Evolutionary conservation across 2,329 filamentous ascomycete genomes (phyloP), one percentile per base, ranked within the genome.

Genomic region (Verticillium dahliae): DNA sequence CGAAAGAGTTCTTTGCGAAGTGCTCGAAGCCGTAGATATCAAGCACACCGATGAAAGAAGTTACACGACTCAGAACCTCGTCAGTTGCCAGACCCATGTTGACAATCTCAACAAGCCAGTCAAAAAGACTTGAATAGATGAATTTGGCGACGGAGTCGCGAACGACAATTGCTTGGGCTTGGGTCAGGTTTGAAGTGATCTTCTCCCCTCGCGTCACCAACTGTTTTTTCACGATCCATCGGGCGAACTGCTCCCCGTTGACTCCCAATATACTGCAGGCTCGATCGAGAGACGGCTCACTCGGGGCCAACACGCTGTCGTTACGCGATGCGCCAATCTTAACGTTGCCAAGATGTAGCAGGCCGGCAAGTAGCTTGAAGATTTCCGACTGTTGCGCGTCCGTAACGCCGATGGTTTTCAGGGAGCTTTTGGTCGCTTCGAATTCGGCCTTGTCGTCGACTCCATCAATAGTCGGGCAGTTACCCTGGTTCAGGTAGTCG

Each of bases 11-110:
- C 82, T 97, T 98, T 65, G 95, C 94, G 72, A 99, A 99, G 77
- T 98, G 95, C 76, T 99, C 95, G 72, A 99, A 99, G 66, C 94
- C 94, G 76, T 98, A 98, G 68, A 99, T 99, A 91, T 99, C 95
- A 66, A 99, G 85, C 57, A 99, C 95, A 75, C 95, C 95, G 70
- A 99, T 99, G 76, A 99, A 99, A 1, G 91, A 94, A 61, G 81
- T 85, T 61, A 96, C 92, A 50, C 91, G 86, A 69, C 83, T 87
- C 59, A 98, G 76, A 41, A 98, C 91, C 66, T 94, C 89, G 55
- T 97, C 90, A 1, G 92, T 92, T 13, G 95, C 95, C 68, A 99
- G 81, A 72, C 92, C 93, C 68, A 82, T 82, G 78, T 99, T 99
- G 79, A 97, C 97, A 63, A 90, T 91, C 69, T 98, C 93, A n/a